Conservation (phyloP, 495 filamentous ascomycete genomes). For the Podospora sp. region DNA sequence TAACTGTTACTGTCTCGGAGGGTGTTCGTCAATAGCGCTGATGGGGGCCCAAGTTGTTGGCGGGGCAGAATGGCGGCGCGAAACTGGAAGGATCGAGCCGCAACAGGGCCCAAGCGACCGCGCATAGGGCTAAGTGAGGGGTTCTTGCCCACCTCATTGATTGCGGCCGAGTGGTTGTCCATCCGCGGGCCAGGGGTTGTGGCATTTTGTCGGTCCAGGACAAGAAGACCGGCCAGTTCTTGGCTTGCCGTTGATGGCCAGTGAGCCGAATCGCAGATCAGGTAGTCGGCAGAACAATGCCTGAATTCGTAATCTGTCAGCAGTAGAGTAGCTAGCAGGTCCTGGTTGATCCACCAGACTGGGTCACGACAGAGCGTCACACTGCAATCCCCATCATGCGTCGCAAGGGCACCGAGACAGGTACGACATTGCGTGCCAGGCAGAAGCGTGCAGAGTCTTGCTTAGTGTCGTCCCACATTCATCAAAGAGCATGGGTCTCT, state of each 20-base stretch:
- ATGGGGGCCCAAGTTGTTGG: not conserved
- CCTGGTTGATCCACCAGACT: not conserved
- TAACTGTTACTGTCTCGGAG: not conserved
- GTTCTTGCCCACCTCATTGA: constrained; percentile 6
- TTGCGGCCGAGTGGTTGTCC: not conserved
- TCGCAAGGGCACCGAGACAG: not conserved
- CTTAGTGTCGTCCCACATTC: not conserved
- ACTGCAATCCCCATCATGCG: not conserved
- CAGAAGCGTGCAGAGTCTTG: not conserved
- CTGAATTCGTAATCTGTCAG: not conserved
- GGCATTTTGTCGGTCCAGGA: not conserved
- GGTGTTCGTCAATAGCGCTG: not conserved
- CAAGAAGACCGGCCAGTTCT: not conserved
- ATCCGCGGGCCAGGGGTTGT: not conserved
- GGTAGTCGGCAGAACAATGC: not conserved
- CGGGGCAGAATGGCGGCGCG: not conserved
- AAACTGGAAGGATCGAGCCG: constrained; percentile 13
- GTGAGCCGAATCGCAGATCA: not conserved
- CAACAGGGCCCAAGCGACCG: constrained; percentile 8
- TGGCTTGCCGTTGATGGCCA: too few species aligned
- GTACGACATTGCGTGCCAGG: not conserved
- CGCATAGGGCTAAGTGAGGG: constrained; percentile 36
- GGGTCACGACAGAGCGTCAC: not conserved
- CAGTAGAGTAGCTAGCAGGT: not conserved
- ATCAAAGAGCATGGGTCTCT: not conserved